Conservation (phyloP, 1,284 basidiomycete species). For the Moesziomyces parantarcticus region DNA sequence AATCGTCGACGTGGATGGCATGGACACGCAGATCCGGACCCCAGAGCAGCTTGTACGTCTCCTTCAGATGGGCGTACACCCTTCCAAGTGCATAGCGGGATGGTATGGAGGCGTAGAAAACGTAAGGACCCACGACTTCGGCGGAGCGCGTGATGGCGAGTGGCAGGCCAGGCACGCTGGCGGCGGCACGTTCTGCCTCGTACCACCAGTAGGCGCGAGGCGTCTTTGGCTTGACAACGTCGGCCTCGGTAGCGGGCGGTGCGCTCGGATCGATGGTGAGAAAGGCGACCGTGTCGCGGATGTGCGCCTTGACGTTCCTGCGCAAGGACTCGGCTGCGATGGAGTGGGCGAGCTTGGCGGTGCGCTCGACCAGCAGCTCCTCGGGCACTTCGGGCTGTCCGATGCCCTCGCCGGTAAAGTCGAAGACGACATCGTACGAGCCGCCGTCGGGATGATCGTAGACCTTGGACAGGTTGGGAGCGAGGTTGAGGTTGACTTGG, state of each 20-base stretch:
- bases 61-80: slow-evolving; percentile 33
- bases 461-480: slow-evolving; percentile 18
- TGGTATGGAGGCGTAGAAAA: slow-evolving; percentile 27
- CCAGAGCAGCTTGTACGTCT: slow-evolving; percentile 53
- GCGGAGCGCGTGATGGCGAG: slow-evolving; percentile 53
- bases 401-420: slow-evolving; percentile 56
- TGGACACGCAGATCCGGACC: slow-evolving; percentile 47
- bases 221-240: slow-evolving; percentile 34
- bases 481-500: slow-evolving; percentile 51
- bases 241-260: slow-evolving; percentile 31
- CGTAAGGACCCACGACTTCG: slow-evolving; percentile 47
- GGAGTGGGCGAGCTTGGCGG: slow-evolving; percentile 41
- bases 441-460: slow-evolving; percentile 34
- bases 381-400: slow-evolving; percentile 29
- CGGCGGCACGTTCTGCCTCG: slow-evolving; percentile 54
- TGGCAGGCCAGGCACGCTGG: slow-evolving; percentile 33
- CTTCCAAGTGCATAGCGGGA: slow-evolving; percentile 32
- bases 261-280: slow-evolving; percentile 40
- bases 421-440: slow-evolving; percentile 53
- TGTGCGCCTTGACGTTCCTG: slow-evolving; percentile 43
- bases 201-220: slow-evolving; percentile 52
- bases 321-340: slow-evolving; percentile 36
- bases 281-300: slow-evolving; percentile 49
- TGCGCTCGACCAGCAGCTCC: slow-evolving; percentile 50
- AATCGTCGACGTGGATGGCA: slow-evolving; percentile 52